Evolutionary conservation across 768 basidiomycete genomes (phyloP).

Genomic region (Aureoboletus auriporus): DNA sequence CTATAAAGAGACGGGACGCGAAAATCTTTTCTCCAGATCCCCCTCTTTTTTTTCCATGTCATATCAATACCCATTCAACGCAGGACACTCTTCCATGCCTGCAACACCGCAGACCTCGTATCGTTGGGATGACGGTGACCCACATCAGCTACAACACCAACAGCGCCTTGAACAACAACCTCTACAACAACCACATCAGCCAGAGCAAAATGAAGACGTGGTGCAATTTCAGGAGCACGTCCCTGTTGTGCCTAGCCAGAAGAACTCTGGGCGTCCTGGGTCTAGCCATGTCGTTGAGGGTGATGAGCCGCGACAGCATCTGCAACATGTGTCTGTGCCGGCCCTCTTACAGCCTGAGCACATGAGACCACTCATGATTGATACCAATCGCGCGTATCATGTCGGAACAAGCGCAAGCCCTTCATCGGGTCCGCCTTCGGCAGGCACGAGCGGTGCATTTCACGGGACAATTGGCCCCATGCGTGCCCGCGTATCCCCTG

Average conservation of each 20-base stretch:
- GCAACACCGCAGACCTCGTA: slow-evolving; percentile 42
- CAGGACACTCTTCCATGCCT: slow-evolving; percentile 46
- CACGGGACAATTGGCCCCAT: slow-evolving; percentile 21
- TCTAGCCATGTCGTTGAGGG: slow-evolving; percentile 18
- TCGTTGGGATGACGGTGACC: slow-evolving; percentile 41
- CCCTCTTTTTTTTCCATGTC: slow-evolving; percentile 41
- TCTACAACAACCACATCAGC: slow-evolving; percentile 36
- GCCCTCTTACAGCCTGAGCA: slow-evolving; percentile 21
- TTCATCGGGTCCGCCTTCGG: slow-evolving; percentile 29
- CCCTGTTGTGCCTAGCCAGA: slow-evolving; percentile 30
- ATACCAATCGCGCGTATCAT: slow-evolving; percentile 27
- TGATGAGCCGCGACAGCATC: slow-evolving; percentile 21
- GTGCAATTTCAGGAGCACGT: slow-evolving; percentile 26
- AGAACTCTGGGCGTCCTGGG: slow-evolving; percentile 12
- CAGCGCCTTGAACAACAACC: slow-evolving; percentile 36
- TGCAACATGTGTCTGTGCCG: slow-evolving; percentile 24
- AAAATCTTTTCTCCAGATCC: slow-evolving; percentile 12
- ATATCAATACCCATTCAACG: slow-evolving; percentile 44
- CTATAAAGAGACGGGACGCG: slow-evolving; percentile 31
- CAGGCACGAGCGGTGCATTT: slow-evolving; percentile 15
- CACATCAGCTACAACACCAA: slow-evolving; percentile 30
- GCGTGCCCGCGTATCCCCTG: slow-evolving; percentile 25
- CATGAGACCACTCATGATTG: slow-evolving; percentile 34
- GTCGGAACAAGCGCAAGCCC: slow-evolving; percentile 27
- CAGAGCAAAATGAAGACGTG: slow-evolving; percentile 21